These are phyloP conservation scores for Didymella keratinophila DNA, from an alignment of 2,329 filamentous ascomycete genomes.

Conservation along the genomic window DNA sequence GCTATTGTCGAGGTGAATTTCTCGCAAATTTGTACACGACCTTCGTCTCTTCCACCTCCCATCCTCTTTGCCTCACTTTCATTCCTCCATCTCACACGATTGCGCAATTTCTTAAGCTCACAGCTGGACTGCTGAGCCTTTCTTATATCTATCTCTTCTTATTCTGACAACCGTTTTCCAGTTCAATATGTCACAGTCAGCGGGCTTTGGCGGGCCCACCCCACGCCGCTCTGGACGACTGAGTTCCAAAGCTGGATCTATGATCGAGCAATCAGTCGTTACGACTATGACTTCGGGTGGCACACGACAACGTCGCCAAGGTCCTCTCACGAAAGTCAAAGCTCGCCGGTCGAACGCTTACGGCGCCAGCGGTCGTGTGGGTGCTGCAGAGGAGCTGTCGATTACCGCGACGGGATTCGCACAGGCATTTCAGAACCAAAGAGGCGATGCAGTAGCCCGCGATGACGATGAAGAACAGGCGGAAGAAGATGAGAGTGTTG, in stretches of 20 bases:
- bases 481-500: constrained; percentile 25
- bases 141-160: background rate
- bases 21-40: background rate
- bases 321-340: constrained; percentile 42
- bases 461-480: constrained; percentile 21
- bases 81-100: background rate
- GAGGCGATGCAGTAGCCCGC: constrained; percentile 37
- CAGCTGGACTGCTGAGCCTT: background rate
- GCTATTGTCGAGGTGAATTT: background rate
- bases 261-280: constrained; percentile 34
- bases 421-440: constrained; percentile 43
- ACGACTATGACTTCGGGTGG: constrained; percentile 30
- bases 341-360: constrained; percentile 48
- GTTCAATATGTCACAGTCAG: constrained; percentile 35
- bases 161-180: background rate
- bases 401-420: constrained; percentile 41
- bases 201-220: constrained; percentile 35
- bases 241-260: constrained; percentile 37
- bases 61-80: background rate
- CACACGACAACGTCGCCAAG: constrained; percentile 32
- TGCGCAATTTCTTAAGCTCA: background rate
- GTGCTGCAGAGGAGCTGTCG: constrained; percentile 40
- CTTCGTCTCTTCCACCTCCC: background rate
- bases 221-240: constrained; percentile 45
- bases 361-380: constrained; percentile 46